Conservation (phyloP, 768 basidiomycete species). For the Leccinellum albellum region DNA sequence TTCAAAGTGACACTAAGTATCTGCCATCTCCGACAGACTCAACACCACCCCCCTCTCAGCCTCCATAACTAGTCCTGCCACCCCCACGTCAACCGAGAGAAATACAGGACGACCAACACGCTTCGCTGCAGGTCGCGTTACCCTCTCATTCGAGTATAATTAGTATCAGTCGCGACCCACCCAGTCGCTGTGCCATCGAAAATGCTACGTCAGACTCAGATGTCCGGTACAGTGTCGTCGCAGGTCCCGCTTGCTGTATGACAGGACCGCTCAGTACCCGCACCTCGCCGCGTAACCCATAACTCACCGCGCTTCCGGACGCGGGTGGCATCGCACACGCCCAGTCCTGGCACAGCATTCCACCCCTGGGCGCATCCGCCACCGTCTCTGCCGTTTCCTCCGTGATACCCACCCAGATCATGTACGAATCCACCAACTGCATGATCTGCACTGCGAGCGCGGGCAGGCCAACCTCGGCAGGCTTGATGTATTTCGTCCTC, state of each 20-base stretch:
- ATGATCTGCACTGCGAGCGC: constrained; percentile 66
- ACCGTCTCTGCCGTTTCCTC: constrained; percentile 43
- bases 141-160: neutral
- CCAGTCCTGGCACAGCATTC: constrained; percentile 71
- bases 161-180: constrained; percentile 39
- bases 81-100: constrained; percentile 63
- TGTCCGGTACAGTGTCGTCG: constrained; percentile 63
- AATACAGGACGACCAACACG: constrained; percentile 68
- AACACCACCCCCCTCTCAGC: constrained; percentile 61
- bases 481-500: constrained; percentile 45
- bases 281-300: neutral
- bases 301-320: constrained; percentile 22
- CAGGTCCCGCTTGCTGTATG: constrained; percentile 31
- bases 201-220: constrained; percentile 58
- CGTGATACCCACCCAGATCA: constrained; percentile 77
- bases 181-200: constrained; percentile 77
- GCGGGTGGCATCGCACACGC: constrained; percentile 73
- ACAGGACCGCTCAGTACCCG: neutral
- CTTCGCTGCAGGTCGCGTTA: constrained; percentile 42
- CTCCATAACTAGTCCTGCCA: constrained; percentile 45
- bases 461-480: constrained; percentile 50
- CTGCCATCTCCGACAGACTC: constrained; percentile 4
- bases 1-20: neutral
- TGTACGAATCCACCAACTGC: constrained; percentile 65
- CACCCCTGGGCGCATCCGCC: constrained; percentile 47